Evolutionary conservation across 768 basidiomycete genomes (phyloP), one percentile per base, ranked within the genome.

Genomic region (Holtermannia corniformis): DNA sequence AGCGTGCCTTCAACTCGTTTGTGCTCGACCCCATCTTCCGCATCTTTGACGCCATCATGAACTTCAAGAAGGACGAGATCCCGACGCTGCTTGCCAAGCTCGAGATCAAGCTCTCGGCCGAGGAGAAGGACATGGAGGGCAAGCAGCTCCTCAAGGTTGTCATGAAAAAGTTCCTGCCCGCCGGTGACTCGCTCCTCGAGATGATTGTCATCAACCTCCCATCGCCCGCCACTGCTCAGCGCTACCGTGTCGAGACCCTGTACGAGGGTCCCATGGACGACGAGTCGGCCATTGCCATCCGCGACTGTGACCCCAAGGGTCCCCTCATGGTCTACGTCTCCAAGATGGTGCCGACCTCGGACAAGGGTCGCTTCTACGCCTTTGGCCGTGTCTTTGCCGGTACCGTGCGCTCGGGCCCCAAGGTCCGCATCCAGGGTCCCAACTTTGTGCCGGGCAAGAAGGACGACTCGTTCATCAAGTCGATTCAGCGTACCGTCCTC

Each of bases 211-310:
- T 99, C 76, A 89, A 96, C 78, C 83, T 99, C 60, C 93, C 95
- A 43, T 99, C 95, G 21, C 93, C 92, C 52, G 83, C 83, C 52
- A 97, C 93, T 58, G 95, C 95, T 57, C 95, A 99, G 76, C 82
- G 85, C 50, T 97, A 97, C 77, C 92, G 95, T 81, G 92, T 95
- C 52, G 91, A 97, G 80, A 97, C 95, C 62, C 84, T 99, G 58
- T 97, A 99, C 75, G 95, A 99, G 73, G 95, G 95, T 73, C 95
- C 95, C 67, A 90, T 96, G 90, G 95, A 99, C 76, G 95, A 99
- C 71, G 95, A 99, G 76, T 95, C 89, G 55, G 95, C 95, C 63
- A 89, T 97, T 63, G 88, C 83, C 77, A 92, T 99, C 78, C 84
- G 95, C 49, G 92, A 97, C 74, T 99, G 95, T 73, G 88, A 97